Percentiles rank a stretch among this genome's conserved stretches.
phyloP scores from a whole-genome alignment of 1,139 yeast genomes.

The Pneumocystis sp. region DNA sequence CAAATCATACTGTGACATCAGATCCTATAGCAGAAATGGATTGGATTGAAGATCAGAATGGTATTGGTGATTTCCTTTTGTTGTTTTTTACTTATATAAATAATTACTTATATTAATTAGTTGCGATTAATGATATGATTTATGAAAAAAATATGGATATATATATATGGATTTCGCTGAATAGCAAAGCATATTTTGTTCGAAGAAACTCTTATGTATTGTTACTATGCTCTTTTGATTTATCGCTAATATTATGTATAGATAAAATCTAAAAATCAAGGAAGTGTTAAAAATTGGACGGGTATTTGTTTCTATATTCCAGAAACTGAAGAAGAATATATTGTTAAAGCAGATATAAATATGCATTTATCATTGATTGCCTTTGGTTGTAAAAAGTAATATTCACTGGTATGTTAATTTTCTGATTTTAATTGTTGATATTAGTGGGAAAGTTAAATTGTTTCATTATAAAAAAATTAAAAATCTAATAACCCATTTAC shows the following conservation, averaged over 20 bases:
- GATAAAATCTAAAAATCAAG: conserved; percentile 7
- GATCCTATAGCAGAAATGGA: conserved; percentile 17
- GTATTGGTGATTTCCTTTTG: conserved; percentile 19
- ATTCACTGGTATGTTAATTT: background rate
- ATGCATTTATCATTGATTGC: conserved; percentile 26
- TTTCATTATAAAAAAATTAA: conserved; percentile 25
- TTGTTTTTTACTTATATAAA: conserved; percentile 10
- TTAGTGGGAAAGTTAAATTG: conserved; percentile 21
- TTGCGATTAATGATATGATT: conserved; percentile 6
- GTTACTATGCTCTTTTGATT: conserved; percentile 14
- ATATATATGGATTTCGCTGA: conserved; percentile 15
- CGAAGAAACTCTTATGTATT: conserved; percentile 6
- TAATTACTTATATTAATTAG: conserved; percentile 8
- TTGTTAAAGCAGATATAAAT: conserved; percentile 22
- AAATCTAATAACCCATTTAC: conserved; percentile 21
- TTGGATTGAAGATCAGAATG: conserved; percentile 19
- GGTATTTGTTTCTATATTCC: conserved; percentile 17
- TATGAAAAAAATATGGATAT: conserved; percentile 15
- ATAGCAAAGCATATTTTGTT: conserved; percentile 12
- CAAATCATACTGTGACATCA: conserved; percentile 15
- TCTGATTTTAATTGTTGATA: background rate
- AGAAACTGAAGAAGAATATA: conserved; percentile 12
- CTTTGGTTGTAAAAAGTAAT: conserved; percentile 21
- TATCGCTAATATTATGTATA: conserved; percentile 1
- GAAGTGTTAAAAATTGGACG: background rate